Base-by-base conservation (phyloP, 1,284 basidiomycete genomes). In the Fomitopsis schrenkii region DNA sequence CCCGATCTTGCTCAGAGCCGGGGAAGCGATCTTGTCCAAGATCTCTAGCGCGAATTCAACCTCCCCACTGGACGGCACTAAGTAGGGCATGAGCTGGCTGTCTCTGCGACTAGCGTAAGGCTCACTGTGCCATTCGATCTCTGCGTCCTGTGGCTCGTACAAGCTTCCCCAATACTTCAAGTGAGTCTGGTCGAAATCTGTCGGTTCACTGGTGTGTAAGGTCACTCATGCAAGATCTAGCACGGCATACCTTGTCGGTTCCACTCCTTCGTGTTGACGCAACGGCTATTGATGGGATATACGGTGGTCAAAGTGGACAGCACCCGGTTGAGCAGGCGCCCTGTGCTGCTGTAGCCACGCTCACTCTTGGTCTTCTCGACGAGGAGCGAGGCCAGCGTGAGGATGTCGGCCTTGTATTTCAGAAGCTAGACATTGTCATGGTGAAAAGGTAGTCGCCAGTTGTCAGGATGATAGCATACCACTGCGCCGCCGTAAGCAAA, bases 101-200 rank as follows among this genome's bases (percentile, higher is more conserved):
- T 36, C 5, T 28, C 8, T 38, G 17, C 6, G 10, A 26, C 8
- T 19, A 9, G 10, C 14, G 19, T 33, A 22, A 17, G 19, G 68
- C 81, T 50, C 69, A 90, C 90, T 83, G 70, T 97, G 95, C 97
- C 97, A 99, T 63, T 93, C 86, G 26, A 97, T 83, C 63, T 87
- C 82, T 55, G 95, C 89, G 58, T 97, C 91, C 65, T 89, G 82
- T 7, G 89, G 80, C 59, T 91, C 85, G 75, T 92, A 95, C 61
- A 93, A 77, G 63, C 85, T 86, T 33, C 96, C 96, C 95, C 96
- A 98, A 61, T 87, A 82, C 9, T 84, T 76, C 63, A 88, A 90
- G 68, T 95, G 91, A 62, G 86, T 83, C 54, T 77, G 78, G 64
- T 90, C 82, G 71, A 95, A 94, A 55, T 83, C 93, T 90, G 64